These are phyloP conservation scores for Pseudocercospora musae DNA, from an alignment of 2,329 filamentous ascomycete genomes.

Conservation along the genomic window DNA sequence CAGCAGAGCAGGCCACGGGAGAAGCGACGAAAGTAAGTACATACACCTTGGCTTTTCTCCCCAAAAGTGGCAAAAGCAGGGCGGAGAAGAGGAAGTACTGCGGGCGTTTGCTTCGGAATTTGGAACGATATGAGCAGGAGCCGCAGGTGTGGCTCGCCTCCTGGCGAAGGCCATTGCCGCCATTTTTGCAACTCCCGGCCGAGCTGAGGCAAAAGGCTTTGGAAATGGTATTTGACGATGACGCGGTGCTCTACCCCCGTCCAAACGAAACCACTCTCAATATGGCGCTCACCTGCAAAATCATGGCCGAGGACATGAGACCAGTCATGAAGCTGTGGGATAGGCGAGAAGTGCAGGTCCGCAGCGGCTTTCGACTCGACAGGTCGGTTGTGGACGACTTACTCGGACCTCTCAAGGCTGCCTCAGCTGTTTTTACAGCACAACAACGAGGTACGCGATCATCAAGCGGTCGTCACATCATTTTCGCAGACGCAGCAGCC, in stretches of 20 bases:
- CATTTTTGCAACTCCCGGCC: constrained; percentile 12
- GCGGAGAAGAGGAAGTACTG: constrained; percentile 11
- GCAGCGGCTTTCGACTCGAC: constrained; percentile 1
- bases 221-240: constrained; percentile 11
- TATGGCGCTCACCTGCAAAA: constrained; percentile 12
- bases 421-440: background rate
- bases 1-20: background rate
- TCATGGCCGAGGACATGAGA: constrained; percentile 8
- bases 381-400: background rate
- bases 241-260: constrained; percentile 9
- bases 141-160: constrained; percentile 3
- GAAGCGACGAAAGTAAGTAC: background rate
- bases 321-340: constrained; percentile 13
- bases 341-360: background rate
- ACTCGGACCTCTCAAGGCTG: background rate
- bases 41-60: constrained; percentile 3
- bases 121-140: constrained; percentile 11
- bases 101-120: constrained; percentile 7
- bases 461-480: background rate
- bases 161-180: constrained; percentile 1
- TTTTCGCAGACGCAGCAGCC: background rate
- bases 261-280: constrained; percentile 4
- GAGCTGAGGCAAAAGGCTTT: constrained; percentile 17
- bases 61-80: background rate
- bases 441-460: background rate